These are phyloP conservation scores for Candida maris DNA, from an alignment of 805 yeast genomes.

Conservation along the genomic window DNA sequence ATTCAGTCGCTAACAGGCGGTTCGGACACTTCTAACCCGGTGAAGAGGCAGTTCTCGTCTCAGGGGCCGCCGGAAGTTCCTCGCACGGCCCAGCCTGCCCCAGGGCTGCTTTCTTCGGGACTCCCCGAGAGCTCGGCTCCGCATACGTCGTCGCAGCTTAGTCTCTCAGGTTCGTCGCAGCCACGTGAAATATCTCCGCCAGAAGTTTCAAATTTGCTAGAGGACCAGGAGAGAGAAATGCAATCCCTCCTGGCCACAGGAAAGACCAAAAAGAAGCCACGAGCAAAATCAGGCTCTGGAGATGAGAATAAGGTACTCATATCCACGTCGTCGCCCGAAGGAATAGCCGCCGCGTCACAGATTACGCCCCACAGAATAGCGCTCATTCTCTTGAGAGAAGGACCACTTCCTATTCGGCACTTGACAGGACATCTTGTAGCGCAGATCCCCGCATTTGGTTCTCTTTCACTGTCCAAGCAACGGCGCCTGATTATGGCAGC, in stretches of 20 bases:
- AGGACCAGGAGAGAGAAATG: background rate
- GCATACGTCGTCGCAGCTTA: too few species aligned
- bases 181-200: too few species aligned
- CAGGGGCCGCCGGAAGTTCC: conserved; percentile 3
- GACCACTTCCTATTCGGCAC: conserved; percentile 88
- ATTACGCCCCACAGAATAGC: conserved; percentile 81
- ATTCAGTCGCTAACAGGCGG: conserved; percentile 16
- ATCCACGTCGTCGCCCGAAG: conserved; percentile 82
- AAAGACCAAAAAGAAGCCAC: conserved; percentile 16
- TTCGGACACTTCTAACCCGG: conserved; percentile 9
- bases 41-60: conserved; percentile 18
- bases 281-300: conserved; percentile 13
- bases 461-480: conserved; percentile 80
- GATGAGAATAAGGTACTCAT: conserved; percentile 34
- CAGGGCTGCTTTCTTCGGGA: too few species aligned
- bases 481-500: conserved; percentile 87
- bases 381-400: conserved; percentile 61
- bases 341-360: conserved; percentile 79
- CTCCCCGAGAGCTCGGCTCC: too few species aligned
- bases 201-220: conserved; percentile 1
- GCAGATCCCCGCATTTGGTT: conserved; percentile 77
- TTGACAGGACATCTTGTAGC: conserved; percentile 73
- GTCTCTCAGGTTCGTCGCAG: too few species aligned
- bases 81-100: background rate
- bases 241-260: background rate